Base-by-base conservation (phyloP, 176 grass and related monocot genomes). In the Triticum dicoccoides region DNA sequence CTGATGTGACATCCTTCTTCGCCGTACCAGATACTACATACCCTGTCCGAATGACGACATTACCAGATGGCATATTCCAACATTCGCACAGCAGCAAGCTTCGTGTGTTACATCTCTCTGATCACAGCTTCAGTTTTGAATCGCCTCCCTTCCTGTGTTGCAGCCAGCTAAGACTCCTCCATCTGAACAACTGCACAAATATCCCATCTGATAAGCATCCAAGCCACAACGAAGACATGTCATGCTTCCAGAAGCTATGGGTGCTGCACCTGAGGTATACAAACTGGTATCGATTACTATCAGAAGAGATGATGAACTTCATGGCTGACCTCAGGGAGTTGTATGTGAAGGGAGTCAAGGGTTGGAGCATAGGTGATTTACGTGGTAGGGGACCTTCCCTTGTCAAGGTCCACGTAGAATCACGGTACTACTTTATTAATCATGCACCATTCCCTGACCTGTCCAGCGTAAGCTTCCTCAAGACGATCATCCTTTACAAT, bases 81-180 rank as follows among this genome's bases (percentile, higher is more conserved):
- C 15, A 15, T 17, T 38, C 59, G n/a, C 2, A 29, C 18, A 70
- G 67, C 1, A 30, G 9, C 2, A 65, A 0, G 0, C 15, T 88
- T 0, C 29, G 9, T 39, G 80, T 88, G 5, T 1, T 88, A 21
- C 71, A 88, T 44, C 80, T 88, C 8, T 37, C 1, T 4, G 0
- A 2, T 0, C 71, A 64, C 9, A 37, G 12, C 3, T 83, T 88
- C 20, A 78, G 73, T 24, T 88, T 88, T 61, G 51, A 35, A 23
- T 77, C 80, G 17, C 72, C 86, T 6, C 86, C 86, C 6, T 88
- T 88, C 73, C 0, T 12, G 0, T 10, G 42, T 6, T 88, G 73
- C 35, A 70, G 2, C 3, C 44, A 62, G 18, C 65, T 88, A 15
- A 88, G 87, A 21, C 54, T 84, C 38, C 73, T 88, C 25, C 25